Evolutionary conservation across 768 basidiomycete genomes (phyloP).

Genomic region (Auriscalpium microsporum): DNA sequence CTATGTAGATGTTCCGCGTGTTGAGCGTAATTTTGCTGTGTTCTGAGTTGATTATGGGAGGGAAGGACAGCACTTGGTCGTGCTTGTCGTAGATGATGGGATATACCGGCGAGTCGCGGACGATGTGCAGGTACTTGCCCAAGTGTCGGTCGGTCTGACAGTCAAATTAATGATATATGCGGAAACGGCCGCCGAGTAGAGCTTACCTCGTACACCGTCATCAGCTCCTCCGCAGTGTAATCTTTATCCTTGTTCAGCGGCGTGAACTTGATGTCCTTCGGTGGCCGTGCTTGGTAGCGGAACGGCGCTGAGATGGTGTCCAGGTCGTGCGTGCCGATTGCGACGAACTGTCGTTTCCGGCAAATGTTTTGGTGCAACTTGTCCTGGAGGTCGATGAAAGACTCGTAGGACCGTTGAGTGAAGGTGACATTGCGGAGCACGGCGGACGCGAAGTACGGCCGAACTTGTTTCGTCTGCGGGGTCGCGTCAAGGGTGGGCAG

Average conservation of each 20-base stretch:
- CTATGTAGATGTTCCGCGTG: conserved; percentile 92
- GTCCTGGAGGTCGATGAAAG: conserved; percentile 99
- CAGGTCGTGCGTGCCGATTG: conserved; percentile 96
- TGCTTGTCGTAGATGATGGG: conserved; percentile 93
- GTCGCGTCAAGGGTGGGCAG: background rate
- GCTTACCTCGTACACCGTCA: conserved; percentile 87
- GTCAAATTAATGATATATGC: background rate
- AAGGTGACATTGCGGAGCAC: conserved; percentile 87
- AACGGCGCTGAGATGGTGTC: conserved; percentile 85
- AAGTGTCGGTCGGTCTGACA: conserved; percentile 86
- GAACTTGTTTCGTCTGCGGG: conserved; percentile 63
- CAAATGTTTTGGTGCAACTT: conserved; percentile 97
- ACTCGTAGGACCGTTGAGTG: conserved; percentile 81
- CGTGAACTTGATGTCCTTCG: conserved; percentile 84
- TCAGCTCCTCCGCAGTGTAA: conserved; percentile 84
- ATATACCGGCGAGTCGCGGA: conserved; percentile 91
- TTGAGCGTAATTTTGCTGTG: conserved; percentile 95
- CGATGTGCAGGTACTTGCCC: conserved; percentile 81
- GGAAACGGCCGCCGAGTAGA: background rate
- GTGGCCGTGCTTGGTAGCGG: conserved; percentile 73
- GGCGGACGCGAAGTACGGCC: conserved; percentile 88
- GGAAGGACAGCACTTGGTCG: conserved; percentile 89
- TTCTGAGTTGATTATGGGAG: conserved; percentile 96
- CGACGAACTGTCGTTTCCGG: conserved; percentile 79
- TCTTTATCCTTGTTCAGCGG: conserved; percentile 74